Evolutionary conservation across 2,329 filamentous ascomycete species (phyloP).

Genomic region (Alternaria atra): DNA sequence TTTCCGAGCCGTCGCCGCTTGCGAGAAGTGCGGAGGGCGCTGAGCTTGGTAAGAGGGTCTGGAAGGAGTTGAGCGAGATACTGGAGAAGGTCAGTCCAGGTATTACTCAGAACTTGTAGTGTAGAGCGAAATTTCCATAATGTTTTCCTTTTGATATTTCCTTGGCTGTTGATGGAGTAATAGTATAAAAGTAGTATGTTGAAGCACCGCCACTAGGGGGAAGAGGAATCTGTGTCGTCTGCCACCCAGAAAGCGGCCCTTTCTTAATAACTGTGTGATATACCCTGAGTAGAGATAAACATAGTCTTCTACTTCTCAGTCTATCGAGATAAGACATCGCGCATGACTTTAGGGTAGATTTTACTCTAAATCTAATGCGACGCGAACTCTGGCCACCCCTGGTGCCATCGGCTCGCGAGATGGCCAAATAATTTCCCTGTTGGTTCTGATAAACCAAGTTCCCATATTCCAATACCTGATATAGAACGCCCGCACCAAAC

Average conservation of each 20-base stretch:
- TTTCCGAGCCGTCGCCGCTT: conserved; percentile 35
- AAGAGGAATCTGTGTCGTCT: no score
- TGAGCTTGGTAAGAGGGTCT: conserved; percentile 44
- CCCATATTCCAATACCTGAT: not conserved
- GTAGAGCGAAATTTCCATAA: not conserved
- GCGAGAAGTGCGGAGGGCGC: conserved; percentile 45
- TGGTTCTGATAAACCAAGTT: not conserved
- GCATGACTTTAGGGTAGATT: no score
- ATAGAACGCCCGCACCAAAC: not conserved
- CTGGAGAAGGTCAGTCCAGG: conserved; percentile 45
- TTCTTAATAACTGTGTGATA: no score
- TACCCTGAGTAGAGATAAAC: no score
- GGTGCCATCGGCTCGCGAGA: no score
- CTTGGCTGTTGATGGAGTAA: not conserved
- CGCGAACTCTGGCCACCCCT: no score
- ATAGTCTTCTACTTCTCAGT: no score
- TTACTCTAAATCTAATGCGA: no score
- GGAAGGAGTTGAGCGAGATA: conserved; percentile 48
- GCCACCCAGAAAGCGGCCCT: no score
- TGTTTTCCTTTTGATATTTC: not conserved
- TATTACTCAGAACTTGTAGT: conserved; percentile 15
- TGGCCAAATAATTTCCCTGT: not conserved
- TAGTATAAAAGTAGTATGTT: not conserved
- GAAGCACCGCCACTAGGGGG: no score
- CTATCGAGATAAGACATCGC: no score